Base-by-base conservation (phyloP, 2,329 filamentous ascomycete species). In the Fusarium papillatum region DNA sequence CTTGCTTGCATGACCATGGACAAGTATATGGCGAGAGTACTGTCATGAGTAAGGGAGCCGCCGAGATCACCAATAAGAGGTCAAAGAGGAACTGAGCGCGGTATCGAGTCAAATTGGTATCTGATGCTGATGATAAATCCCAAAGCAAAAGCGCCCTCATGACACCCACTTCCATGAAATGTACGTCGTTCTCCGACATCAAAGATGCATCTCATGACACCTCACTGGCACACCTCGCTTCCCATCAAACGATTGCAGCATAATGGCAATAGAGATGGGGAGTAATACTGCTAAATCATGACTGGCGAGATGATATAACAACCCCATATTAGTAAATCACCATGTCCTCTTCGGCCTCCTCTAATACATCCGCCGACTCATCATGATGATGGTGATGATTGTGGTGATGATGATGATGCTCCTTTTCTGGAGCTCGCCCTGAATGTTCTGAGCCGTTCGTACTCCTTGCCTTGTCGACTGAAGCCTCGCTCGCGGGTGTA, bases 301-400 rank as follows among this genome's bases (percentile, higher is more conserved):
- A 13, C 24, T 19, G 17, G 10, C 13, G 13, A n/a, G 26, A 43
- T 29, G 53, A 34, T 57, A 31, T n/a, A n/a, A 16, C 29, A n/a
- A 22, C 29, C 19, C 29, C 4, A 19, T 24, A 59, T 90, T 86
- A 98, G 86, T 98, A 98, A 71, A 98, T 96, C 65, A 98, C 95
- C 78, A 93, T 95, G 80, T 98, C 95, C 86, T 98, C 95, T 71
- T 95, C 95, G 66, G 93, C 94, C 83, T 95, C 94, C 66, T 97
- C 92, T 76, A 97, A 89, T 68, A 96, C 93, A 80, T 96, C 94
- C 65, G 92, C 94, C 63, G 90, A 89, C 73, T 95, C 92, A 79
- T 96, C 94, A 71, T 94, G 87, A 80, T 84, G 87, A 68, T 86
- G 76, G 5, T 62, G 65, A 57, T 75, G 70, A 43, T 71, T 69